Conservation (phyloP, 2,329 filamentous ascomycete species). For the Xylaria sp. region DNA sequence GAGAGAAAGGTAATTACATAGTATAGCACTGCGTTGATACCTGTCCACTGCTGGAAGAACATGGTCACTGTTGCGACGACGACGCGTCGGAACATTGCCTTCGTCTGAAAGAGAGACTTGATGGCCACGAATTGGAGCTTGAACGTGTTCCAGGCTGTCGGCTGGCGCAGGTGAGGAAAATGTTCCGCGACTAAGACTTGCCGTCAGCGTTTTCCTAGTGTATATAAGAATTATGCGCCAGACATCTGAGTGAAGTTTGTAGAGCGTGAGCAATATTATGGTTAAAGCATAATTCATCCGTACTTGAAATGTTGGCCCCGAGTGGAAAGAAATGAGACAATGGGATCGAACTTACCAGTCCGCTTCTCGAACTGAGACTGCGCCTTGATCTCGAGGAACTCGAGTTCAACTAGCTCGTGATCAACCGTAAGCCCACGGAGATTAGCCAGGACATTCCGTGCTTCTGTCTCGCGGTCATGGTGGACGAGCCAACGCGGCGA, state of each 20-base stretch:
- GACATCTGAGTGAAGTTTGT: too few species aligned
- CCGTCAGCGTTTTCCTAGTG: background rate
- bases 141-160: slow-evolving; percentile 66
- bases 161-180: slow-evolving; percentile 68
- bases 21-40: slow-evolving; percentile 65
- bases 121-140: slow-evolving; percentile 74
- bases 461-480: slow-evolving; percentile 67
- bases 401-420: slow-evolving; percentile 73
- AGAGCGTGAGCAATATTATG: too few species aligned
- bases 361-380: slow-evolving; percentile 80
- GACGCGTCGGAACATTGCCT: slow-evolving; percentile 70
- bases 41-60: slow-evolving; percentile 62
- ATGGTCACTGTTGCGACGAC: slow-evolving; percentile 67
- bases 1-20: slow-evolving; percentile 15
- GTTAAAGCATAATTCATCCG: too few species aligned
- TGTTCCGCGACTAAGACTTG: slow-evolving; percentile 57
- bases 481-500: slow-evolving; percentile 78
- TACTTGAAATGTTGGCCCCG: too few species aligned
- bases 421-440: slow-evolving; percentile 67
- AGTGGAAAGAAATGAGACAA: background rate
- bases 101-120: slow-evolving; percentile 66
- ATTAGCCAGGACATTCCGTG: slow-evolving; percentile 64
- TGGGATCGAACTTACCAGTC: slow-evolving; percentile 42
- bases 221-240: background rate
- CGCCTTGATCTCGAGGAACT: slow-evolving; percentile 84